Conservation (phyloP, 257 asterid genomes). For the Ehretia macrophylla region DNA sequence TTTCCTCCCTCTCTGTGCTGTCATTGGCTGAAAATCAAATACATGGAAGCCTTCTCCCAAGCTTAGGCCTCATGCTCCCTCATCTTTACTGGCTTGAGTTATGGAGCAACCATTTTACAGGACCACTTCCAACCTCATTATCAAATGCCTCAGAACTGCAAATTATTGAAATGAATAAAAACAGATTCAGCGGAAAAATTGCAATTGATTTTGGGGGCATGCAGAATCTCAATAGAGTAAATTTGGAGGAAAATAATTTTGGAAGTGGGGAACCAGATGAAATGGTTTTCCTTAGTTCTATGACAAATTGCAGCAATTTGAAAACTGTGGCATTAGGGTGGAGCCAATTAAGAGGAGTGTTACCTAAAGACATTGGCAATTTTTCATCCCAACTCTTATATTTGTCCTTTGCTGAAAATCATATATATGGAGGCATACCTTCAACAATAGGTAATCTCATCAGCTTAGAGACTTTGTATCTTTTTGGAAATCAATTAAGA, state of each 20-base stretch:
- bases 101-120: slow-evolving; percentile 3
- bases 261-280: neutral
- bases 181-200: slow-evolving; percentile 2
- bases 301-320: neutral
- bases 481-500: too few relatives aligned
- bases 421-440: too few relatives aligned
- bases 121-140: slow-evolving; percentile 10
- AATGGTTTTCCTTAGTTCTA: neutral
- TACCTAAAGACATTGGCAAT: too few relatives aligned
- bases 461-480: too few relatives aligned
- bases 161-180: neutral
- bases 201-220: neutral
- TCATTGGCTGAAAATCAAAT: neutral
- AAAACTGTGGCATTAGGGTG: too few relatives aligned
- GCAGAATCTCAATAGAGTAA: neutral
- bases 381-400: too few relatives aligned
- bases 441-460: too few relatives aligned
- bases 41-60: neutral
- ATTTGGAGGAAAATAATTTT: neutral
- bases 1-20: neutral
- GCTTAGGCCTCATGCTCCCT: neutral
- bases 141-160: slow-evolving; percentile 10
- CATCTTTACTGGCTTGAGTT: neutral
- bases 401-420: too few relatives aligned
- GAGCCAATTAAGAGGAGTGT: too few relatives aligned